phyloP scores from a whole-genome alignment of 2,329 filamentous ascomycete genomes.

The Talaromyces albobiverticillius region DNA sequence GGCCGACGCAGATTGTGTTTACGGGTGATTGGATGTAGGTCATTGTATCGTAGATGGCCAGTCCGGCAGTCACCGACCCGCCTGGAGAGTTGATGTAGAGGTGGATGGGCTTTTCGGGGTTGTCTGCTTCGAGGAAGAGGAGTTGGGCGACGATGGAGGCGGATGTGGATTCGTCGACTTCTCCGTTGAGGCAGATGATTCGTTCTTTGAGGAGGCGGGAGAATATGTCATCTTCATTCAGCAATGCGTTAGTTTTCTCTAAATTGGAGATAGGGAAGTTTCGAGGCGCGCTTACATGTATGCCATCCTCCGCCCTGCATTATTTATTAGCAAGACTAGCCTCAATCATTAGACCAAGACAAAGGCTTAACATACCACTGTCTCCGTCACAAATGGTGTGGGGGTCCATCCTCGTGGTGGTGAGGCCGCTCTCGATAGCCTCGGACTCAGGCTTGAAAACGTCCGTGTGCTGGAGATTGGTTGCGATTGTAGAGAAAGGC shows the following conservation, averaged over 20 bases:
- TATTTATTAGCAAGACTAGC: not conserved
- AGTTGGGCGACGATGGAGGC: slow-evolving; percentile 95
- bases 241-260: slow-evolving; percentile 1
- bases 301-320: slow-evolving; percentile 71
- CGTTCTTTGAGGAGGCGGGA: slow-evolving; percentile 82
- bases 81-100: slow-evolving; percentile 98
- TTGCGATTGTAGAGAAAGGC: not conserved
- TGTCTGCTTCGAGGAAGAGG: slow-evolving; percentile 96
- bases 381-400: slow-evolving; percentile 56
- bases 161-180: slow-evolving; percentile 84
- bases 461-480: not conserved
- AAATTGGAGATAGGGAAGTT: slow-evolving; percentile 12
- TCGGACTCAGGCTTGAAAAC: slow-evolving; percentile 3
- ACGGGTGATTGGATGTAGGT: slow-evolving; percentile 91
- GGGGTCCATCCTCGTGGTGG: slow-evolving; percentile 47
- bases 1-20: slow-evolving; percentile 90
- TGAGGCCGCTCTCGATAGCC: slow-evolving; percentile 9
- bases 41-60: slow-evolving; percentile 98
- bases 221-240: slow-evolving; percentile 69
- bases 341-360: not conserved
- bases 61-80: slow-evolving; percentile 78
- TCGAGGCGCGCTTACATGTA: slow-evolving; percentile 59
- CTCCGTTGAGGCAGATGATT: slow-evolving; percentile 88
- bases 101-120: slow-evolving; percentile 88
- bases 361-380: slow-evolving; percentile 48